phyloP scores from a whole-genome alignment of 148 eudicot genomes.

The Cornus controversa region DNA sequence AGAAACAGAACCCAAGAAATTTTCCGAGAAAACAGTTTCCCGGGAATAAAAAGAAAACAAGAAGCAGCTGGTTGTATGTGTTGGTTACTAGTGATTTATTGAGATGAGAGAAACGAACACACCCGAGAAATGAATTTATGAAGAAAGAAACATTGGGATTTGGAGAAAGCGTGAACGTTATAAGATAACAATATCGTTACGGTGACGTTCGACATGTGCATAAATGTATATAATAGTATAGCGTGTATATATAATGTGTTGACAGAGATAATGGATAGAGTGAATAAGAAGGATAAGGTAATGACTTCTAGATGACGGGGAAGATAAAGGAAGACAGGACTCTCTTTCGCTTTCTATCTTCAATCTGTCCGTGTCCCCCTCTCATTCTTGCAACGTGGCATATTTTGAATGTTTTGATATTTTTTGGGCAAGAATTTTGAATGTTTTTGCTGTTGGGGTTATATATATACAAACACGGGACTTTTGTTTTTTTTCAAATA shows the following conservation, averaged over 20 bases:
- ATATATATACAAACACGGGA: too few species aligned
- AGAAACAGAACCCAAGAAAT: background rate
- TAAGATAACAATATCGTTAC: conserved; percentile 1
- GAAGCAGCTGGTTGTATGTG: background rate
- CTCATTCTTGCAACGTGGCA: too few species aligned
- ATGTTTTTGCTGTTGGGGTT: too few species aligned
- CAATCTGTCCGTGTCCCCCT: too few species aligned
- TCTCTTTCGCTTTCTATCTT: too few species aligned
- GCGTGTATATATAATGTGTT: background rate
- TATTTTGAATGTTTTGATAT: too few species aligned
- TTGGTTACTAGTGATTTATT: background rate
- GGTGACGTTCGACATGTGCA: background rate
- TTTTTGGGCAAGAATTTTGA: too few species aligned
- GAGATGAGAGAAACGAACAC: background rate
- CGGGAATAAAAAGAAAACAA: background rate
- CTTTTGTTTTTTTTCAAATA: too few species aligned
- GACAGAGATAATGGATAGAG: too few species aligned
- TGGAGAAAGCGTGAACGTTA: background rate
- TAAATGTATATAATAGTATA: background rate
- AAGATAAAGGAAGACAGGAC: too few species aligned
- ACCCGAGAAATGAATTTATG: background rate
- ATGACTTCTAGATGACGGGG: too few species aligned
- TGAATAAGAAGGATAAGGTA: too few species aligned
- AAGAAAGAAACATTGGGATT: background rate
- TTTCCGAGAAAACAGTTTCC: background rate